Base-by-base conservation (phyloP, 768 basidiomycete genomes). In the Cantharellus cinnabarinus region DNA sequence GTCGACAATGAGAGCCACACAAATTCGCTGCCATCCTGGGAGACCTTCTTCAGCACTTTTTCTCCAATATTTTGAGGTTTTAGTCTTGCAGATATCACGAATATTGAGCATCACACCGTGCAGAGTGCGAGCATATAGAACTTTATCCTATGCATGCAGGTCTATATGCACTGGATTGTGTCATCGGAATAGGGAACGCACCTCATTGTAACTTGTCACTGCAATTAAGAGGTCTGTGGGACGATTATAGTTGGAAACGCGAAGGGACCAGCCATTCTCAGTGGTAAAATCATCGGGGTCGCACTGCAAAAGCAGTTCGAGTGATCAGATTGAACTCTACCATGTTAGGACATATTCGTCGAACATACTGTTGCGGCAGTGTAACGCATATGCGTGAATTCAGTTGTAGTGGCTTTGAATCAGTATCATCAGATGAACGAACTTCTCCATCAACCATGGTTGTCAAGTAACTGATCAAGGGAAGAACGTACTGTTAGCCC, bases 71-170 rank as follows among this genome's bases (percentile, higher is more conserved):
- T 90, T 90, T 62, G 85, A 89, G 66, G 86, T 85, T 69, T 93
- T 93, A 48, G 89, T 91, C 72, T 85, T 90, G 78, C 90, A 93
- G 64, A 97, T 97, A 65, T 98, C 73, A 63, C 93, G 85, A 62
- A 98, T 94, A 70, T 99, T 98, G 62, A 94, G 70, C 93, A 97
- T 97, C 66, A 97, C 84, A 63, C 88, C 88, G 67, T 97, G 94
- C 44, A 98, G 75, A 0, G 94, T 97, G 2, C 73, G 67, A 41
- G 68, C 69, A 59, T 70, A 68, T 5, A 68, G 62, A 38, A 64
- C 64, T 63, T 68, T 68, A 60, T 67, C 67, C 61, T 54, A 37
- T 37, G 35, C 14, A 37, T 10, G 10, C 10, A 37, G 1, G 52
- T 10, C 10, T 10, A 37, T 10, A 7, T 37, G 38, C 14, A 10